phyloP scores from a whole-genome alignment of 1,284 basidiomycete genomes.

The Volvariella volvacea region DNA sequence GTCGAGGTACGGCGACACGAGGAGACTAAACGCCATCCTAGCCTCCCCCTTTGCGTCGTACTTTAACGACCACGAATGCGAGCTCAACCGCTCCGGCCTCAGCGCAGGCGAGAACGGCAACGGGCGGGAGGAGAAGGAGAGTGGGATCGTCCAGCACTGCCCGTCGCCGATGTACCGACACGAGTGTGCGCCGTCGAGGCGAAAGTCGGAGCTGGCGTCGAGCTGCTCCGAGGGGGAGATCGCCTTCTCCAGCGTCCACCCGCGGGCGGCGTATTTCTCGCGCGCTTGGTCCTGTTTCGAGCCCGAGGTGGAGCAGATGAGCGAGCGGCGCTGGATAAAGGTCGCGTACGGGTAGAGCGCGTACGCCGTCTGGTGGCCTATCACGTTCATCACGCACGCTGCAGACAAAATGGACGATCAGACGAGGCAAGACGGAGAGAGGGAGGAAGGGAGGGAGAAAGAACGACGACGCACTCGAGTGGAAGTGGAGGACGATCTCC shows the following conservation, averaged over 20 bases:
- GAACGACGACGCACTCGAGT: conserved; percentile 43
- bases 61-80: no score
- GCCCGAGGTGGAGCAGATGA: conserved; percentile 9
- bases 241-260: conserved; percentile 12
- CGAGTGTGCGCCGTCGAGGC: no score
- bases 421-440: background rate
- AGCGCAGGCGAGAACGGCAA: no score
- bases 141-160: conserved; percentile 13
- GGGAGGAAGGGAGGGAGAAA: no score
- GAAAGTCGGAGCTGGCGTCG: conserved; percentile 8
- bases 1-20: no score
- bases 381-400: conserved; percentile 40
- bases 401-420: background rate
- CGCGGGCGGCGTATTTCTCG: conserved; percentile 13
- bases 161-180: conserved; percentile 13
- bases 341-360: conserved; percentile 17
- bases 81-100: no score
- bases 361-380: conserved; percentile 18
- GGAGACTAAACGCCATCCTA: no score
- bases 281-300: conserved; percentile 9
- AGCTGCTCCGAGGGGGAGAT: conserved; percentile 5
- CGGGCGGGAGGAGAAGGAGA: no score
- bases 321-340: conserved; percentile 12
- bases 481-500: conserved; percentile 30
- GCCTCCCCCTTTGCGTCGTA: no score